Evolutionary conservation across 1,139 yeast genomes (phyloP), one percentile per base, ranked within the genome.

Genomic region (Yamadazyma songkhlaensis): DNA sequence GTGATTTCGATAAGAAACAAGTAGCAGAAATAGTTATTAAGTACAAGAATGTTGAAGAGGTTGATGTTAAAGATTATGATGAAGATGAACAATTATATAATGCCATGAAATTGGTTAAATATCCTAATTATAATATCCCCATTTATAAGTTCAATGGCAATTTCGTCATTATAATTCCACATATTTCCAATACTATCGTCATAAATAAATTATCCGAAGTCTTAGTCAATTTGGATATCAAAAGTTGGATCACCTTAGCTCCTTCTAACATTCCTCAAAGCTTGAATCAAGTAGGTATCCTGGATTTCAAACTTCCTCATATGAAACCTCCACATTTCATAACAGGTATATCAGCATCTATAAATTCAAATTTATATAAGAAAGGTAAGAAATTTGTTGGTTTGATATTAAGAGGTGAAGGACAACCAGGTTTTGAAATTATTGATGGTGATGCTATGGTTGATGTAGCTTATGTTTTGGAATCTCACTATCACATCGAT

Each of bases 21-120:
- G 49, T 57, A 7, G 72, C 71, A 0, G 23, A 36, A 1, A 45
- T 65, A 5, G 25, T 27, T 0, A 46, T 67, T 3, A 44, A 42
- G n/a, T 64, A 64, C 37, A 51, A 55, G 1, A 37, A 50, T 25
- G 37, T 43, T 2, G 29, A 34, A 3, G 37, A 33, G 3, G 31
- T 38, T 3, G 50, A 47, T n/a, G 43, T 40, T 1, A 54, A 62
- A 3, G 77, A 68, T 3, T 77, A 62, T 44, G 78, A 75, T 41
- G 83, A 77, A 45, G 78, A 74, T 34, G 81, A 74, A 48, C 83
- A 78, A 45, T 60, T 78, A 31, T 78, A 77, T 48, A 46, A 58
- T 9, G 65, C 72, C 1, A 50, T 57, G 17, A 41, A 52, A 23
- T 49, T 48, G 11, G 43, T 54, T 10, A 57, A 52, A 35, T 66